Evolutionary conservation across 2,329 filamentous ascomycete species (phyloP), one percentile per base, ranked within the genome.

Genomic region (Aschersonia sp.): DNA sequence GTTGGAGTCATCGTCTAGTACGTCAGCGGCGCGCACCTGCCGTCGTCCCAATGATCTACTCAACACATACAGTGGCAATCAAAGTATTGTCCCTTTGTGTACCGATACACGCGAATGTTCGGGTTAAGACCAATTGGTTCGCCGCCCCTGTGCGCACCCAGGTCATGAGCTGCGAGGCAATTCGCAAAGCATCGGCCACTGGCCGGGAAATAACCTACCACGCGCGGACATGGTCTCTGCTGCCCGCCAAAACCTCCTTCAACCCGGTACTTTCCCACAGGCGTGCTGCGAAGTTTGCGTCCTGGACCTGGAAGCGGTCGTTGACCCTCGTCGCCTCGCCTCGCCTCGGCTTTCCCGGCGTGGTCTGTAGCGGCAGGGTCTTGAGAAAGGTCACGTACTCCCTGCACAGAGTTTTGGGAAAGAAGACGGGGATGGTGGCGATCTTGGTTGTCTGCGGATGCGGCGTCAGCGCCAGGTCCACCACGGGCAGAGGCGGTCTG

Each of bases 41-140:
- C 20, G 20, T 20, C 20, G 20, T 20, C 20, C 20, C 20, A 20
- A 20, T 20, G 20, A 20, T n/a, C 31, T 10, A 41, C 7, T 7
- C 35, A 9, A 7, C 7, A 40, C 7, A 40, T 12, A 38, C 32
- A 96, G 62, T 96, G 91, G 57, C 86, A 83, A 59, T 89, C 89
- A 61, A 96, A 96, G 62, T 89, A 95, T 61, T 96, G 89, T 0
- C 86, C 87, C 54, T 83, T 78, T 1, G 75, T 77, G 64, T 96
- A 96, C 29, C 89, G 78, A 66, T 96, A 96, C 31, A 96, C 78
- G 35, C 91, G 75, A 48, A 96, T 94, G 54, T 94, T 94, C 6
- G 86, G 80, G 63, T 88, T 95, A 51, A 96, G 66, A 0, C 89
- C 89, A n/a, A 94, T 67, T 0, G 86, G 79, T 45, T 88, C 75